Conservation (phyloP, 75 land plant genomes). For the Pseudotsuga menziesii region DNA sequence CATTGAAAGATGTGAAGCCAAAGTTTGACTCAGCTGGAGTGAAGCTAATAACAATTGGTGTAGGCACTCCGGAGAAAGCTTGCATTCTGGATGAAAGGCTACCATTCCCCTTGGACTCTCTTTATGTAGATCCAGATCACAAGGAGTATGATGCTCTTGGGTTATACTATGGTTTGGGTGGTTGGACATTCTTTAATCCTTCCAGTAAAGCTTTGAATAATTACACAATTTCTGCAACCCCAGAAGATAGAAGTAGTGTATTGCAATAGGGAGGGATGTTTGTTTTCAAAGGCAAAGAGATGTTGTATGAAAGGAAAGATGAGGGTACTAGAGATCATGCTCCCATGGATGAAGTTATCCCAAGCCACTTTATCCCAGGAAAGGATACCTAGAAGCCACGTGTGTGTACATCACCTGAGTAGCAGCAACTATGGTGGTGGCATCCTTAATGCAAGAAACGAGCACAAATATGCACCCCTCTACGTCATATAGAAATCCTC, state of each 20-base stretch:
- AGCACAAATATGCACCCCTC: too few species aligned
- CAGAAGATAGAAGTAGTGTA: conserved; percentile 62
- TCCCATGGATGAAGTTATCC: conserved; percentile 74
- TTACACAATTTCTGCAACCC: conserved; percentile 65
- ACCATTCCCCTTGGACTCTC: conserved; percentile 73
- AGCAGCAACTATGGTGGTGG: too few species aligned
- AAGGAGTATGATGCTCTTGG: conserved; percentile 78
- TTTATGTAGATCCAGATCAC: conserved; percentile 84
- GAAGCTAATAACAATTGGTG: conserved; percentile 72
- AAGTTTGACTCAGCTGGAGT: conserved; percentile 80
- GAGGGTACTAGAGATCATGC: conserved; percentile 93
- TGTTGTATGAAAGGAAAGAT: conserved; percentile 77
- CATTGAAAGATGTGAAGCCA: conserved; percentile 55
- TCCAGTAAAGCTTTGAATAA: conserved; percentile 69
- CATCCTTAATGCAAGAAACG: too few species aligned
- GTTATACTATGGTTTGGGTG: conserved; percentile 65
- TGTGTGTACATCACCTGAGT: too few species aligned
- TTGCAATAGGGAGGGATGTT: conserved; percentile 94
- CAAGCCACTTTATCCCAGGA: too few species aligned
- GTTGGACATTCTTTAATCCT: conserved; percentile 74
- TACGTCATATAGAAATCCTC: too few species aligned
- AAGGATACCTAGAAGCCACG: too few species aligned
- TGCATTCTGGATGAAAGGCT: conserved; percentile 69
- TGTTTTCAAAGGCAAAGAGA: conserved; percentile 71
- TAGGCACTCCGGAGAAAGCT: conserved; percentile 80